phyloP scores from a whole-genome alignment of 1,139 yeast species.

The Saccharomycopsis phalli region DNA sequence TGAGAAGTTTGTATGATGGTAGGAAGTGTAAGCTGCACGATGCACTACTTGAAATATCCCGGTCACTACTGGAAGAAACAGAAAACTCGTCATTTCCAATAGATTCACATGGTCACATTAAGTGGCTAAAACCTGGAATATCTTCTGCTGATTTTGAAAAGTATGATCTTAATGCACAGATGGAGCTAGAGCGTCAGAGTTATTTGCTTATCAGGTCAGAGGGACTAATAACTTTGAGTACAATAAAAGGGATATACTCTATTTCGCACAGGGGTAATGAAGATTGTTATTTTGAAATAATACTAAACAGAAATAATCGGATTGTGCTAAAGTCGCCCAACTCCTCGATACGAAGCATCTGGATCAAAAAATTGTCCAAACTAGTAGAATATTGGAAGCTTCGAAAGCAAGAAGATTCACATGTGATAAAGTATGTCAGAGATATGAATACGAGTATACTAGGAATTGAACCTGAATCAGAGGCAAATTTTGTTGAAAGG shows the following conservation, averaged over 20 bases:
- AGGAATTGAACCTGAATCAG: constrained; percentile 47
- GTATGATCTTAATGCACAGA: constrained; percentile 49
- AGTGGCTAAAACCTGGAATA: constrained; percentile 44
- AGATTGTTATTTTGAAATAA: not conserved
- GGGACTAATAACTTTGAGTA: constrained; percentile 34
- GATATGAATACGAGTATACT: constrained; percentile 39
- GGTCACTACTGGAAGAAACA: not conserved
- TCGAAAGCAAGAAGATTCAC: constrained; percentile 36
- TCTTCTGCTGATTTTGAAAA: constrained; percentile 34
- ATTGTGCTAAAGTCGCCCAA: constrained; percentile 40
- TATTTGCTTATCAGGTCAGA: constrained; percentile 29
- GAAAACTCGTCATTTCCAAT: constrained; percentile 42
- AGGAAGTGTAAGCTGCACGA: no score
- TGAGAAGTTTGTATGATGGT: constrained; percentile 29
- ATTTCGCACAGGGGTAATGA: not conserved
- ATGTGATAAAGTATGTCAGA: constrained; percentile 32
- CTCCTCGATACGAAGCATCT: constrained; percentile 43
- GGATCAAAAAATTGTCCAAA: constrained; percentile 47
- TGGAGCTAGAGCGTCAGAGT: constrained; percentile 39
- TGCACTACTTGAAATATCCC: no score
- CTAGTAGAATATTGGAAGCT: constrained; percentile 53
- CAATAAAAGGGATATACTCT: constrained; percentile 21
- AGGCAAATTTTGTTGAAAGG: constrained; percentile 45
- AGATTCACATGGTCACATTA: constrained; percentile 42
- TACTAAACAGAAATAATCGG: constrained; percentile 4